Percentiles rank a stretch among this genome's conserved stretches.
Conservation (phyloP, 1,284 basidiomycete genomes). For the Tylopilus sp. region DNA sequence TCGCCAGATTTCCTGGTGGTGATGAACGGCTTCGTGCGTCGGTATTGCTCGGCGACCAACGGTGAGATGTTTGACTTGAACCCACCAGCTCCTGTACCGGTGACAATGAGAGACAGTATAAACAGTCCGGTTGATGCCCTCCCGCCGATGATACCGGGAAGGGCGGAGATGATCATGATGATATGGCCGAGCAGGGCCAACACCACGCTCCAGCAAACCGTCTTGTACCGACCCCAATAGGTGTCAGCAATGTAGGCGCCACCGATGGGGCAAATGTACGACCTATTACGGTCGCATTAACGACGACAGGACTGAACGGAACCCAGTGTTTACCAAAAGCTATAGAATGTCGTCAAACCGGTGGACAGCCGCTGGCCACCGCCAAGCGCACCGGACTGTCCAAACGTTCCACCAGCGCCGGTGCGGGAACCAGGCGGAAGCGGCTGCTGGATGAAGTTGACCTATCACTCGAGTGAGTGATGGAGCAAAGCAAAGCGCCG, state of each 20-base stretch:
- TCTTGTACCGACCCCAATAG: slow-evolving; percentile 71
- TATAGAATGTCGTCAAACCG: slow-evolving; percentile 62
- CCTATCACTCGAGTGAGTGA: slow-evolving; percentile 37
- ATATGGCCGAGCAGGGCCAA: slow-evolving; percentile 66
- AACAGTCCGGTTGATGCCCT: slow-evolving; percentile 60
- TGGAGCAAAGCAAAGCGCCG: slow-evolving; percentile 2
- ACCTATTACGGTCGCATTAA: slow-evolving; percentile 33
- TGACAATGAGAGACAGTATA: slow-evolving; percentile 61
- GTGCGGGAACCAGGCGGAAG: slow-evolving; percentile 64
- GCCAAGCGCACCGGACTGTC: slow-evolving; percentile 69
- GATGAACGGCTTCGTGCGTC: slow-evolving; percentile 52
- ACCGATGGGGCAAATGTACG: slow-evolving; percentile 54
- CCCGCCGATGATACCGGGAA: slow-evolving; percentile 65
- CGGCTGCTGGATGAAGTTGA: slow-evolving; percentile 68
- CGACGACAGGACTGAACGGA: slow-evolving; percentile 22
- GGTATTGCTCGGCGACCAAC: slow-evolving; percentile 75
- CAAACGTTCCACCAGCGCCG: slow-evolving; percentile 52
- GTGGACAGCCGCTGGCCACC: slow-evolving; percentile 63
- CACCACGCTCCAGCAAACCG: slow-evolving; percentile 53
- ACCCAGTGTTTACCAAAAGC: slow-evolving; percentile 46
- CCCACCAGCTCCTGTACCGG: slow-evolving; percentile 65
- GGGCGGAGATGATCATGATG: slow-evolving; percentile 65
- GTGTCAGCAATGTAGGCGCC: slow-evolving; percentile 77
- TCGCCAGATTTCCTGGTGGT: slow-evolving; percentile 57
- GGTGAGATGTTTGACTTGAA: slow-evolving; percentile 83